Evolutionary conservation across 495 filamentous ascomycete genomes (phyloP), one percentile per base, ranked within the genome.

Genomic region (Usnea hakonensis): DNA sequence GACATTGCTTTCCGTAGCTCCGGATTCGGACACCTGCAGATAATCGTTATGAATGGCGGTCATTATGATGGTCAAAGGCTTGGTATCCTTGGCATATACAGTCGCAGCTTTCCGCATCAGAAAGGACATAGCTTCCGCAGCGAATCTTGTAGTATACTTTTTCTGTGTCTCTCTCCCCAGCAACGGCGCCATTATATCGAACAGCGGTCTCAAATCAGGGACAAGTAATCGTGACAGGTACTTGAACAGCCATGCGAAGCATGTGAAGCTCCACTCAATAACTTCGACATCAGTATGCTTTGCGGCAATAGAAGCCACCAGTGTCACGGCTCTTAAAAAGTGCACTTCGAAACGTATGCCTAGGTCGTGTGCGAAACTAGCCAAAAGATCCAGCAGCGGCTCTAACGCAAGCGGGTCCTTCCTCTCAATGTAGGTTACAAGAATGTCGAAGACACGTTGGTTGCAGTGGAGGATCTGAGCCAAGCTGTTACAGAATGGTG

Each of bases 221-320:
- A 90, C 88, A 28, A 99, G 70, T 10, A 97, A 79, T 50, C 89
- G 83, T 5, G 91, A 93, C 23, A 99, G 82, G 67, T 95, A 97
- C 70, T 97, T 99, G 82, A 97, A 95, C 21, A 96, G 82, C 83
- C 95, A 97, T 64, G 94, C 90, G 17, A 99, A 80, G 68, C 90
- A 91, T 52, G 84, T 90, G 71, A 99, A 97, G 60, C 90, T 92
- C 95, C 94, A 97, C 76, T 99, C 91, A 40, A 95, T 87, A 19
- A 90, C 89, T 65, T 93, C 90, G 36, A 90, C 81, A 65, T 85
- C 83, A 2, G 75, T 64, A 67, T 88, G 81, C 55, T 79, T 83
- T 28, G 83, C 83, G 38, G 87, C 85, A 40, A 90, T 70, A 5
- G 79, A 81, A 8, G 81, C 74, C 43, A 97, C 82, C 58, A 94